Percentiles rank a stretch among this genome's conserved stretches.
These are phyloP conservation scores for Hymenoscyphus repandus DNA, from an alignment of 2,329 filamentous ascomycete genomes.

Conservation along the genomic window DNA sequence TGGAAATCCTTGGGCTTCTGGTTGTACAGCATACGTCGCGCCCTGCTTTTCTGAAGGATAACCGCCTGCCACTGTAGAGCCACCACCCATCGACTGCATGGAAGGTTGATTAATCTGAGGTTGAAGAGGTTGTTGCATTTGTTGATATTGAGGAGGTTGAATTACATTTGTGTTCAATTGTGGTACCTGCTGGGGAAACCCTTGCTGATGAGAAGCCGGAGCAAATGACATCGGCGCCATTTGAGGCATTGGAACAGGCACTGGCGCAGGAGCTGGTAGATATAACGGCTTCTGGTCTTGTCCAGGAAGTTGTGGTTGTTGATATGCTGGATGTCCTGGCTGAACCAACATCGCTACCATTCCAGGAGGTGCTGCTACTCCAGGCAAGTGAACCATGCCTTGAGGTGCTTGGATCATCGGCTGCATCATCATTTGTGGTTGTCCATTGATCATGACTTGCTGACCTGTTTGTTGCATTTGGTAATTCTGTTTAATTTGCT, in stretches of 20 bases:
- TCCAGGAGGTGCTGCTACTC: constrained; percentile 1
- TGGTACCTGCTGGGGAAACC: neutral
- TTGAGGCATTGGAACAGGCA: neutral
- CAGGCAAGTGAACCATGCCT: neutral
- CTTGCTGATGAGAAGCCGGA: constrained; percentile 6
- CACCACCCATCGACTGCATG: neutral
- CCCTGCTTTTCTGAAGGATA: neutral
- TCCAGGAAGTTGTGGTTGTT: neutral
- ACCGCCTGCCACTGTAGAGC: neutral
- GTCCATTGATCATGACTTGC: constrained; percentile 15
- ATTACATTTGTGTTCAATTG: neutral
- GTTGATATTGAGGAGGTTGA: constrained; percentile 4
- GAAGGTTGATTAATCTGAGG: neutral
- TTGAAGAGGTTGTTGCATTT: neutral
- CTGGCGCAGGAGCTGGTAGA: neutral
- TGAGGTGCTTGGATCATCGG: constrained; percentile 1
- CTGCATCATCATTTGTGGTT: constrained; percentile 5
- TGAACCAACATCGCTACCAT: constrained; percentile 6
- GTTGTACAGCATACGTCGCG: neutral
- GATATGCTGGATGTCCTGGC: neutral
- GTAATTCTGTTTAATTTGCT: constrained; percentile 28
- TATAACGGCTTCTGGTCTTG: constrained; percentile 5
- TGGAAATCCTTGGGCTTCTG: neutral
- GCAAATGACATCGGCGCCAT: no score
- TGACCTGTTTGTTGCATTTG: constrained; percentile 29